Evolutionary conservation across 139 green algal genomes (phyloP), one percentile per base, ranked within the genome.

Genomic region (Spirogloea muscicola): DNA sequence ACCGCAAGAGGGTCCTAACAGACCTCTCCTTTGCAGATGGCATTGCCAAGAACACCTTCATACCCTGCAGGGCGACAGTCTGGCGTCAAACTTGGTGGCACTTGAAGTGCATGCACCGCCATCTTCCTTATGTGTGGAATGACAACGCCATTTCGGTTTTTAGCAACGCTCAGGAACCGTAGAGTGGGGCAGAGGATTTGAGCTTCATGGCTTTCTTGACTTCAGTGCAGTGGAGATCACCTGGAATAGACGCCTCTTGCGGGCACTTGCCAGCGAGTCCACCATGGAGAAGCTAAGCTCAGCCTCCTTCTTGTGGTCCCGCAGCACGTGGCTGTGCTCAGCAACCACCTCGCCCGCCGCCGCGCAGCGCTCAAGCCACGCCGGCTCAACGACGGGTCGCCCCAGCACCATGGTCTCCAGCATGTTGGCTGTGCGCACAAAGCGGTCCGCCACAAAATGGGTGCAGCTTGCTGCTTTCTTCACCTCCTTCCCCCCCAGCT

Each of bases 361-460:
- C n/a, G 6, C 4, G 52, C 64, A 74, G 5, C 5, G 29, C 49
- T 74, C 64, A 37, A 74, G 49, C 64, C 64, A 74, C 48, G 29
- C 29, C 29, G 64, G 48, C 37, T 27, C 69, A n/a, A 74, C 64
- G 3, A 74, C 52, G 48, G 68, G 64, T 25, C 10, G 7, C 33
- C 64, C 64, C 38, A 37, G 4, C 29, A 42, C 64, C 13, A 74
- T 6, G 69, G 64, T 42, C 48, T 72, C 51, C 49, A 74, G 48
- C 64, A 74, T 74, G 39, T 74, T 74, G 9, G 38, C 64, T 31
- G 64, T 74, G 37, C 64, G 48, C 16, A 5, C 64, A 74, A 74
- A 74, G 33, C 38, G 27, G 6, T 67, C 29, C 3, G 21, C 6
- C 27, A 74, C 64, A 7, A 74, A 74, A 7, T 74, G 64, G 48